Percentiles rank a stretch among this genome's conserved stretches.
Evolutionary conservation across 768 basidiomycete genomes (phyloP).

Genomic region (Ramaria sp.): DNA sequence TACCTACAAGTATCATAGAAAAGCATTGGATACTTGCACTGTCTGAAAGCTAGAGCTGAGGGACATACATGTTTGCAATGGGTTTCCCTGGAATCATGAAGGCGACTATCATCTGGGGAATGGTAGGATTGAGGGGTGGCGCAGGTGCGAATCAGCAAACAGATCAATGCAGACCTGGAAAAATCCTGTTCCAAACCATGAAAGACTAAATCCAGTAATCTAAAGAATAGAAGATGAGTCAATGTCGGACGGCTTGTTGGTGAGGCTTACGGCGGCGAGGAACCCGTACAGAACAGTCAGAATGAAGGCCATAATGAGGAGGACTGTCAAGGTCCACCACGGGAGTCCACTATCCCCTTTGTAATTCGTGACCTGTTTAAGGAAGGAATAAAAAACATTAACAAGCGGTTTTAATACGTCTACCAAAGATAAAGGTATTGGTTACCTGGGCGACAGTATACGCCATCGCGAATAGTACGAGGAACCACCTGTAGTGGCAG

Average conservation of each 20-base stretch:
- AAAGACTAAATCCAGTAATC: constrained; percentile 13
- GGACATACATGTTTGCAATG: constrained; percentile 13
- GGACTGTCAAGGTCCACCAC: constrained; percentile 16
- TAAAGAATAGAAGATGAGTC: constrained; percentile 2
- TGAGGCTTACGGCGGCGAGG: constrained; percentile 9
- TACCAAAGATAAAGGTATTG: background rate
- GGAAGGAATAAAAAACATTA: background rate
- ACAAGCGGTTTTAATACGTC: background rate
- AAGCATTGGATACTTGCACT: too few relatives aligned
- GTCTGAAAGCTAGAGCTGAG: background rate
- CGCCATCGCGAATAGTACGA: constrained; percentile 10
- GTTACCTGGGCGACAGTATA: constrained; percentile 16
- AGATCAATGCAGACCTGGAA: constrained; percentile 6
- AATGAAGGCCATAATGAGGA: constrained; percentile 12
- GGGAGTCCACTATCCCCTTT: constrained; percentile 13
- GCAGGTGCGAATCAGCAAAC: background rate
- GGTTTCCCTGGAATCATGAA: constrained; percentile 14
- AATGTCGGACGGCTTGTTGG: background rate
- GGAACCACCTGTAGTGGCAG: constrained; percentile 13
- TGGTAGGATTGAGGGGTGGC: background rate
- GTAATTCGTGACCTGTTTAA: constrained; percentile 7
- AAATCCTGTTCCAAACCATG: constrained; percentile 13
- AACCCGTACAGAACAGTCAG: constrained; percentile 9
- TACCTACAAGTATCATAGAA: background rate
- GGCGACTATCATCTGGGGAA: constrained; percentile 9